These are phyloP conservation scores for Cutaneotrichosporon arboriforme DNA, from an alignment of 1,284 basidiomycete genomes.

Conservation along the genomic window DNA sequence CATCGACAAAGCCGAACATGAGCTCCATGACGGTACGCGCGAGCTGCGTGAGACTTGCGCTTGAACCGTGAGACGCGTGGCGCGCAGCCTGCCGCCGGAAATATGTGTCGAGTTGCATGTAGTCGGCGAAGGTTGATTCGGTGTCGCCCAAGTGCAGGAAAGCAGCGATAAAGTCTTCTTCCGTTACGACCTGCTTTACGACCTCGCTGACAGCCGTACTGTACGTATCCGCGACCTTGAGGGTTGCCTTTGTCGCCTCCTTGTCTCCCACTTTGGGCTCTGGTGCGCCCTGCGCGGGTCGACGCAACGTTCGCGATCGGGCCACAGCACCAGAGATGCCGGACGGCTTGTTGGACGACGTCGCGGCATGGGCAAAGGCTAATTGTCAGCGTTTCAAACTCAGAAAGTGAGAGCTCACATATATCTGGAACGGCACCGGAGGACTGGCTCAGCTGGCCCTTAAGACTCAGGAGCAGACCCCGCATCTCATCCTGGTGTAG, in stretches of 20 bases:
- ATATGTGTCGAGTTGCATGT: slow-evolving; percentile 89
- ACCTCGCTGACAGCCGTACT: slow-evolving; percentile 69
- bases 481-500: slow-evolving; percentile 75
- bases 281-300: neutral
- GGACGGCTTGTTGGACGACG: neutral
- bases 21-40: slow-evolving; percentile 84
- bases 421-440: slow-evolving; percentile 23
- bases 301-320: slow-evolving; percentile 65
- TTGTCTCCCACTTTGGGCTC: neutral
- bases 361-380: slow-evolving; percentile 8
- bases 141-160: slow-evolving; percentile 88
- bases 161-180: slow-evolving; percentile 83
- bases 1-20: slow-evolving; percentile 86
- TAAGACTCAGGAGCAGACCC: slow-evolving; percentile 59
- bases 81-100: slow-evolving; percentile 83
- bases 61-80: slow-evolving; percentile 56
- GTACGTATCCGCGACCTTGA: slow-evolving; percentile 55
- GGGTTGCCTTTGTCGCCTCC: slow-evolving; percentile 9
- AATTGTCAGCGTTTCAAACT: neutral
- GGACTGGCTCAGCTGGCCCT: slow-evolving; percentile 60
- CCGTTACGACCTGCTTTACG: slow-evolving; percentile 67
- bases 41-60: slow-evolving; percentile 67
- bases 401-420: slow-evolving; percentile 23
- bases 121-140: slow-evolving; percentile 88
- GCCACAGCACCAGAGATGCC: slow-evolving; percentile 51